Evolutionary conservation across 345 rosid species (phyloP).

Genomic region (Anacardium occidentale): DNA sequence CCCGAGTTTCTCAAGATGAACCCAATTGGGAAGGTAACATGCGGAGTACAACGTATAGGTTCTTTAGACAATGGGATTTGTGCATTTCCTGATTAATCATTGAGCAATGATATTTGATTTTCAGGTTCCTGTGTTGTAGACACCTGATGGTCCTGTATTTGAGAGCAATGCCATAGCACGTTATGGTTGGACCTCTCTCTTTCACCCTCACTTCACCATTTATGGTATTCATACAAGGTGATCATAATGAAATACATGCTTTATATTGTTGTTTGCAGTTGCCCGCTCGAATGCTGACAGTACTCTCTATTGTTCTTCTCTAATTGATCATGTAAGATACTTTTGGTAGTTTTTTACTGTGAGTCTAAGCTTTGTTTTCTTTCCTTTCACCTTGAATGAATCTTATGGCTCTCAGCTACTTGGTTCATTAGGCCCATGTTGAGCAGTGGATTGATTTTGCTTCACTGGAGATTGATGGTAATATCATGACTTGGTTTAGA

Average conservation of each 20-base stretch:
- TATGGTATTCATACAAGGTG: not conserved
- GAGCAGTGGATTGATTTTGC: constrained; percentile 98
- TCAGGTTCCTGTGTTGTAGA: constrained; percentile 93
- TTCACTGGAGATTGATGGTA: constrained; percentile 69
- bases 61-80: not conserved
- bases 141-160: constrained; percentile 81
- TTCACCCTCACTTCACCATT: not conserved
- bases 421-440: constrained; percentile 56
- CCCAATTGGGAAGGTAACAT: constrained; percentile 82
- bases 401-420: constrained; percentile 11
- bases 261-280: constrained; percentile 41
- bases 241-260: constrained; percentile 3
- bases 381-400: not conserved
- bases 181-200: constrained; percentile 51
- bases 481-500: constrained; percentile 51
- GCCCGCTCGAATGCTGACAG: constrained; percentile 63
- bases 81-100: not conserved
- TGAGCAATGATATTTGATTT: not conserved
- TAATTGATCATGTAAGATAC: constrained; percentile 66
- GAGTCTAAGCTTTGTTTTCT: not conserved
- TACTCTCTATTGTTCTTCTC: constrained; percentile 61
- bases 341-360: not conserved
- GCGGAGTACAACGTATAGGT: not conserved
- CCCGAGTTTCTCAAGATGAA: constrained; percentile 86
- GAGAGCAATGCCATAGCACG: constrained; percentile 99